Percentiles rank a stretch among this genome's conserved stretches.
phyloP scores from a whole-genome alignment of 192 early-diverging fungal species.

The Linnemannia schmuckeri region DNA sequence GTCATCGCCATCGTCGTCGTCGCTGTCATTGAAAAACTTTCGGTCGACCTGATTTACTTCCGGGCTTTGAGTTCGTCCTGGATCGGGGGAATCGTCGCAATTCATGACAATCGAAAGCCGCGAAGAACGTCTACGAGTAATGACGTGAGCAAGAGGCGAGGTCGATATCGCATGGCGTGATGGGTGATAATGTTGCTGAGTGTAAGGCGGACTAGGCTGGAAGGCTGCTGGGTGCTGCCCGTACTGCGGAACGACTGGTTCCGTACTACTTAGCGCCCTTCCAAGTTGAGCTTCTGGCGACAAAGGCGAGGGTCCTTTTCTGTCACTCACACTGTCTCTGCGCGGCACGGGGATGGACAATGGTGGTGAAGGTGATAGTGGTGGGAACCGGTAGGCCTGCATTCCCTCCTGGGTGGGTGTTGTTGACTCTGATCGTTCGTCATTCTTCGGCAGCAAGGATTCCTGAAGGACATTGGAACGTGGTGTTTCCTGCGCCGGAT shows the following conservation, averaged over 20 bases:
- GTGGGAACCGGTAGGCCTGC: conserved; percentile 35
- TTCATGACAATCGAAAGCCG: conserved; percentile 50
- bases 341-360: conserved; percentile 35
- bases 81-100: conserved; percentile 45
- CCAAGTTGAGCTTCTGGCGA: conserved; percentile 2
- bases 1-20: conserved; percentile 1
- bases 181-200: conserved; percentile 22
- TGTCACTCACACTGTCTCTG: background rate
- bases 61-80: conserved; percentile 25
- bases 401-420: conserved; percentile 16
- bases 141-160: conserved; percentile 46
- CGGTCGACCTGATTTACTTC: background rate
- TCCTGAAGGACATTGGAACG: conserved; percentile 26
- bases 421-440: background rate
- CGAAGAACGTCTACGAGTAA: conserved; percentile 46
- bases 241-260: conserved; percentile 1
- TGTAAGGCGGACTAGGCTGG: conserved; percentile 23
- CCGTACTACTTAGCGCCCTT: background rate
- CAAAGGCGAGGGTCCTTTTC: background rate
- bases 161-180: conserved; percentile 35
- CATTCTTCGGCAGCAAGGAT: conserved; percentile 33
- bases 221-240: background rate
- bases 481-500: background rate
- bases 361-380: conserved; percentile 36
- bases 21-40: background rate